Conservation (phyloP, 2,329 filamentous ascomycete species). For the Pestalotiopsis sp. region DNA sequence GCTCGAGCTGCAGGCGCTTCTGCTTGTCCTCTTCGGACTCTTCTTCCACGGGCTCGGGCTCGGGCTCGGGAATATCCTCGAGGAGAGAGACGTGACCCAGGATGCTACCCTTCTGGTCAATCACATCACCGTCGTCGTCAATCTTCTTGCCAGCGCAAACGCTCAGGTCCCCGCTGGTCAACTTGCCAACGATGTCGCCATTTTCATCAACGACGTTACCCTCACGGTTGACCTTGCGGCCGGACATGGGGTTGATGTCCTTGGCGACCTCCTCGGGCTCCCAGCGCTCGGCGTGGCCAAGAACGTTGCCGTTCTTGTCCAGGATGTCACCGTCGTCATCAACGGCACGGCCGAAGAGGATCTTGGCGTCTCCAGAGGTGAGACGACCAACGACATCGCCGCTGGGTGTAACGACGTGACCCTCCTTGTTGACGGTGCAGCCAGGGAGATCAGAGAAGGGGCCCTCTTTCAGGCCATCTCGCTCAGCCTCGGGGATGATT, state of each 20-base stretch:
- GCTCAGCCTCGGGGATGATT: slow-evolving; percentile 66
- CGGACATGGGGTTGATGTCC: slow-evolving; percentile 51
- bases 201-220: slow-evolving; percentile 60
- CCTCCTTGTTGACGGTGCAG: slow-evolving; percentile 67
- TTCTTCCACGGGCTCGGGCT: slow-evolving; percentile 38
- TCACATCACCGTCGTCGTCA: slow-evolving; percentile 69
- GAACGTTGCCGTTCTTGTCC: slow-evolving; percentile 68
- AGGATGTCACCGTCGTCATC: slow-evolving; percentile 82
- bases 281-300: slow-evolving; percentile 62
- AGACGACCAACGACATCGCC: slow-evolving; percentile 75
- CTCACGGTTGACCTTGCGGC: slow-evolving; percentile 57
- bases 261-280: slow-evolving; percentile 54
- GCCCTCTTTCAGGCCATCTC: slow-evolving; percentile 62
- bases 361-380: slow-evolving; percentile 69
- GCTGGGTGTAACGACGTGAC: slow-evolving; percentile 63
- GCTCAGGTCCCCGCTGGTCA: slow-evolving; percentile 66
- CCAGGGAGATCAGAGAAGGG: slow-evolving; percentile 68
- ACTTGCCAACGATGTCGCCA: slow-evolving; percentile 63
- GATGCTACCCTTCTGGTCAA: slow-evolving; percentile 66
- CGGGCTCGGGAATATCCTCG: slow-evolving; percentile 53
- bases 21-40: slow-evolving; percentile 61
- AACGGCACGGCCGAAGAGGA: slow-evolving; percentile 70
- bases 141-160: slow-evolving; percentile 68
- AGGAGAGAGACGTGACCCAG: slow-evolving; percentile 69
- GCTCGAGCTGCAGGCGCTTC: slow-evolving; percentile 55